Conservation (phyloP, 495 filamentous ascomycete species). For the Aspergillus cavernicola region DNA sequence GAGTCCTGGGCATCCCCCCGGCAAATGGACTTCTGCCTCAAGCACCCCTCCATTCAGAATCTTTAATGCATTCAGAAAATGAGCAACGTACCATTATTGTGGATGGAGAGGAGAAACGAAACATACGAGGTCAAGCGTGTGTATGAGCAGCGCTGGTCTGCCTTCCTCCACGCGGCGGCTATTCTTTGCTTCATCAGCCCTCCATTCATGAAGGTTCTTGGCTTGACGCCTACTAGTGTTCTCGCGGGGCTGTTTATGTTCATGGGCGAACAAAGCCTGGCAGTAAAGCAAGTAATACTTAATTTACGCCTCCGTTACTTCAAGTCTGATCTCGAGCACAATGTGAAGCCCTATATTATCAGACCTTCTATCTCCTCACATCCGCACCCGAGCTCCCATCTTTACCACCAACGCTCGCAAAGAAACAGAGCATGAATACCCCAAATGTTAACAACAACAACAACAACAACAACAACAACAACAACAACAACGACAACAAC, state of each 20-base stretch:
- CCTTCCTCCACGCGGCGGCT: slow-evolving; percentile 58
- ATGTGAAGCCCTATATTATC: slow-evolving; percentile 50
- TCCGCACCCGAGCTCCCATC: slow-evolving; percentile 61
- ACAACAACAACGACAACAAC: no score
- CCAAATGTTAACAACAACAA: not conserved
- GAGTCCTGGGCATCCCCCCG: slow-evolving; percentile 66
- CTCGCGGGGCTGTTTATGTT: slow-evolving; percentile 68
- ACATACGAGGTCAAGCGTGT: slow-evolving; percentile 45
- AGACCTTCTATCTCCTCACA: slow-evolving; percentile 60
- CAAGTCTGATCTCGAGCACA: slow-evolving; percentile 16
- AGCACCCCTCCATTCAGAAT: slow-evolving; percentile 67
- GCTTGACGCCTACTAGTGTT: slow-evolving; percentile 65
- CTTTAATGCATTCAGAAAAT: slow-evolving; percentile 53
- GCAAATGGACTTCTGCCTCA: slow-evolving; percentile 68
- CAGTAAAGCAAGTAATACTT: slow-evolving; percentile 49
- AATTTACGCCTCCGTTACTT: not conserved
- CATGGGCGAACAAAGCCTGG: slow-evolving; percentile 71
- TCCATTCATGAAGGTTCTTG: slow-evolving; percentile 65
- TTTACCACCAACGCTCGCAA: slow-evolving; percentile 43
- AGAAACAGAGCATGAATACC: slow-evolving; percentile 10
- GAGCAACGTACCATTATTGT: slow-evolving; percentile 36
- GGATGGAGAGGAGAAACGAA: slow-evolving; percentile 19
- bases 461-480: no score
- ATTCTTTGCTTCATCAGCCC: slow-evolving; percentile 59
- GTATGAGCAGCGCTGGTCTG: slow-evolving; percentile 67